phyloP scores from a whole-genome alignment of 1,284 basidiomycete genomes.

The Hemileia vastatrix region DNA sequence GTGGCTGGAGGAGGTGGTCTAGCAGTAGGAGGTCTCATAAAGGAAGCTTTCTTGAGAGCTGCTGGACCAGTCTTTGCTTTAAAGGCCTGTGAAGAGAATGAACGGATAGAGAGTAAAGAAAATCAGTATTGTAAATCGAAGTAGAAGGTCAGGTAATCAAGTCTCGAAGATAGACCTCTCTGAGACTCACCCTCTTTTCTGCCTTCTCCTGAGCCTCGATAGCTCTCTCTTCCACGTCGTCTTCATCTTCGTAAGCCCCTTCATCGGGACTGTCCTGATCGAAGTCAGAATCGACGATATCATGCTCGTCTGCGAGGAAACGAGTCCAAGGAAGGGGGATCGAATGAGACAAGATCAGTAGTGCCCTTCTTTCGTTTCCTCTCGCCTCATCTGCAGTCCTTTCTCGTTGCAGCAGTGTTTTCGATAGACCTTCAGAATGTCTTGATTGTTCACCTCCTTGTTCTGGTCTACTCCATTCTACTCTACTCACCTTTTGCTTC shows the following conservation, averaged over 20 bases:
- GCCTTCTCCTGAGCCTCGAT: slow-evolving; percentile 32
- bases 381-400: not conserved
- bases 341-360: not conserved
- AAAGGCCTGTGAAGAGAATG: not conserved
- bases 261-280: slow-evolving; percentile 33
- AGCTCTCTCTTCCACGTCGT: slow-evolving; percentile 28
- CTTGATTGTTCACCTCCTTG: too few relatives aligned
- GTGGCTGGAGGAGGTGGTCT: not conserved
- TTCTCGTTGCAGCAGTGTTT: too few relatives aligned
- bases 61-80: not conserved
- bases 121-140: too few relatives aligned
- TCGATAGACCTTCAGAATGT: too few relatives aligned
- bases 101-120: too few relatives aligned
- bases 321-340: not conserved
- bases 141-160: too few relatives aligned
- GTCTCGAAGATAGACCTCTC: not conserved
- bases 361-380: not conserved
- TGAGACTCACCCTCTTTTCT: slow-evolving; percentile 25
- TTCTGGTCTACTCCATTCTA: too few relatives aligned
- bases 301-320: slow-evolving; percentile 24
- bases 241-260: slow-evolving; percentile 26
- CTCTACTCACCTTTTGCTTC: too few relatives aligned
- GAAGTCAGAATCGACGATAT: slow-evolving; percentile 39
- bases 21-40: not conserved
- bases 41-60: not conserved